phyloP scores from a whole-genome alignment of 257 asterid species.

The Agastache rugosa region DNA sequence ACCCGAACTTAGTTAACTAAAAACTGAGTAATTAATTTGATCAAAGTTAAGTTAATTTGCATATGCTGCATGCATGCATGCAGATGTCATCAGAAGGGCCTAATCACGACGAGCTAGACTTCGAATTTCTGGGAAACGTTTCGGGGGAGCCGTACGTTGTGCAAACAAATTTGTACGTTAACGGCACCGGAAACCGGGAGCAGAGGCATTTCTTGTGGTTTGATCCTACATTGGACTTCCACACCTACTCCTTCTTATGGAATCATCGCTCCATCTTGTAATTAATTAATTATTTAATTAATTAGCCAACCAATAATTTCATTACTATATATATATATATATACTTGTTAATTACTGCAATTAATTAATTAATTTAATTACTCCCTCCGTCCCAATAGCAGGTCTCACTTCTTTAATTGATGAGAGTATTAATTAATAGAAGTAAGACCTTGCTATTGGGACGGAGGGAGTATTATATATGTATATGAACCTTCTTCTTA shows the following conservation, averaged over 20 bases:
- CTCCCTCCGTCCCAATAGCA: too few species aligned
- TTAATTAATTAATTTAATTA: too few species aligned
- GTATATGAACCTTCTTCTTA: too few species aligned
- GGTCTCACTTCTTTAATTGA: too few species aligned
- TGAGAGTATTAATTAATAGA: too few species aligned
- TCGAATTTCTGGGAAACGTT: constrained; percentile 66
- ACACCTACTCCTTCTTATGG: constrained; percentile 66
- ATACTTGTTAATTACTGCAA: too few species aligned
- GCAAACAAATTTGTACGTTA: constrained; percentile 59
- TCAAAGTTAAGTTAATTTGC: too few species aligned
- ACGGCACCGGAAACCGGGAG: constrained; percentile 64
- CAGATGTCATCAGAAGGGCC: constrained; percentile 61
- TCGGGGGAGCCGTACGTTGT: constrained; percentile 65
- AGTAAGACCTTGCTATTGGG: too few species aligned
- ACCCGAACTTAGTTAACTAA: neutral
- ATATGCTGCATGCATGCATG: constrained; percentile 30
- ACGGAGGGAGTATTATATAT: too few species aligned
- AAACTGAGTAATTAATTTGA: neutral
- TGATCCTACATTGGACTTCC: constrained; percentile 61
- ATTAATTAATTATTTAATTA: neutral
- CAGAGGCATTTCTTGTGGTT: constrained; percentile 68
- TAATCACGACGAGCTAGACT: constrained; percentile 67
- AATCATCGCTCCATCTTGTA: constrained; percentile 58
- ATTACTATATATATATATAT: too few species aligned
- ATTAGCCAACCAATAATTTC: too few species aligned